phyloP scores from a whole-genome alignment of 2,329 filamentous ascomycete genomes.

The Xylaria sp. region DNA sequence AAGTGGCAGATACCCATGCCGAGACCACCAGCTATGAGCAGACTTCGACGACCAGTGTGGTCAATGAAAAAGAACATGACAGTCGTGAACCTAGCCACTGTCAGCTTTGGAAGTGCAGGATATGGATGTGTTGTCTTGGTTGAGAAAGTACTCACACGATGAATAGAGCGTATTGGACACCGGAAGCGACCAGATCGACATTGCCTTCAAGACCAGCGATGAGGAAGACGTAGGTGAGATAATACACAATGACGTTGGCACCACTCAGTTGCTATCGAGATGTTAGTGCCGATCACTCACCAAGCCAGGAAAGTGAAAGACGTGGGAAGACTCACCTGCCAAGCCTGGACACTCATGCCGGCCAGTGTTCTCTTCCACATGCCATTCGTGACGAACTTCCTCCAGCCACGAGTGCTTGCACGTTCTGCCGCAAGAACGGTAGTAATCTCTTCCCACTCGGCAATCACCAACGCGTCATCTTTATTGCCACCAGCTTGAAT shows the following conservation, averaged over 20 bases:
- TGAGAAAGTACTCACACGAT: constrained; percentile 32
- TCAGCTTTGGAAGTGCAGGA: constrained; percentile 4
- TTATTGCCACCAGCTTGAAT: constrained; percentile 53
- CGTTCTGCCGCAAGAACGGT: constrained; percentile 36
- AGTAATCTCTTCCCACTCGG: constrained; percentile 51
- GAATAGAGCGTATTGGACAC: constrained; percentile 51
- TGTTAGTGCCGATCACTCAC: constrained; percentile 8
- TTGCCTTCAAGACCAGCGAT: constrained; percentile 53
- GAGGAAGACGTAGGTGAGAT: constrained; percentile 55
- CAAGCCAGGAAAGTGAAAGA: constrained; percentile 11
- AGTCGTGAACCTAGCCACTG: constrained; percentile 37
- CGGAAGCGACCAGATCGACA: constrained; percentile 49
- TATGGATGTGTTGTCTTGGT: neutral
- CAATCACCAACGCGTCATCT: constrained; percentile 49
- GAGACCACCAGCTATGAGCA: constrained; percentile 59
- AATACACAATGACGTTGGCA: constrained; percentile 52
- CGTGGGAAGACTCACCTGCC: constrained; percentile 38
- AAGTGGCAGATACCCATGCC: constrained; percentile 61
- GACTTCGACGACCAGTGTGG: constrained; percentile 54
- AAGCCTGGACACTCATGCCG: constrained; percentile 52
- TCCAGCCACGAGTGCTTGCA: constrained; percentile 34
- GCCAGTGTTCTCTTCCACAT: constrained; percentile 56
- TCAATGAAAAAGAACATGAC: constrained; percentile 50
- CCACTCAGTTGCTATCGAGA: constrained; percentile 42
- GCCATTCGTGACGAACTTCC: constrained; percentile 39